Conservation (phyloP, 108 stramenopile species). For the Epipyxis sp. region DNA sequence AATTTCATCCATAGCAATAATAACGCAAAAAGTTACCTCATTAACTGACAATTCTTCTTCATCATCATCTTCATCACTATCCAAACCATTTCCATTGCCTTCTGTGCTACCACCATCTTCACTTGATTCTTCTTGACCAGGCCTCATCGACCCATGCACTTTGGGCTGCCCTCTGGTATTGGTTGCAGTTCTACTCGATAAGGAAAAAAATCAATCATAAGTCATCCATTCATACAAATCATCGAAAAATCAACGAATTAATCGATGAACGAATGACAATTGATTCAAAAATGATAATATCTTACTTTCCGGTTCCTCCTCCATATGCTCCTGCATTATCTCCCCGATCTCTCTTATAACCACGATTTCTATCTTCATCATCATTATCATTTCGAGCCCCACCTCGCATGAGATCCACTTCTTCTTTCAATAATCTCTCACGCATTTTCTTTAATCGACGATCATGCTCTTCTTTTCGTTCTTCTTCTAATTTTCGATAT, state of each 20-base stretch:
- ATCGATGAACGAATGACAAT: too few relatives aligned
- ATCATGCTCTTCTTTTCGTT: slow-evolving; percentile 57
- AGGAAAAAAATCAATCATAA: too few relatives aligned
- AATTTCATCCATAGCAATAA: not conserved
- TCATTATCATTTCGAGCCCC: not conserved
- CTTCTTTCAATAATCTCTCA: slow-evolving; percentile 56
- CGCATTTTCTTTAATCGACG: slow-evolving; percentile 61
- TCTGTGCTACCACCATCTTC: not conserved
- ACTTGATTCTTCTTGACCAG: not conserved
- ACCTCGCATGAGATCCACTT: slow-evolving; percentile 42
- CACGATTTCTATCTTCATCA: slow-evolving; percentile 6
- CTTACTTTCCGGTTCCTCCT: not conserved
- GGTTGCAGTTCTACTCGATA: too few relatives aligned
- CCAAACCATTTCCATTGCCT: not conserved
- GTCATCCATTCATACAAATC: too few relatives aligned
- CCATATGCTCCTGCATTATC: not conserved
- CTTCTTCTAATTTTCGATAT: slow-evolving; percentile 49
- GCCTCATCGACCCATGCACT: not conserved
- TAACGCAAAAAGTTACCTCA: not conserved
- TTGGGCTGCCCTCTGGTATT: not conserved
- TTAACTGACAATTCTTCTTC: slow-evolving; percentile 33
- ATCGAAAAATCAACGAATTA: too few relatives aligned
- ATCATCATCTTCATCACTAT: not conserved
- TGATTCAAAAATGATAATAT: too few relatives aligned
- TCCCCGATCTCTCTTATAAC: not conserved